Evolutionary conservation across 1,139 yeast genomes (phyloP), one percentile per base, ranked within the genome.

Genomic region (Torulaspora globosa): DNA sequence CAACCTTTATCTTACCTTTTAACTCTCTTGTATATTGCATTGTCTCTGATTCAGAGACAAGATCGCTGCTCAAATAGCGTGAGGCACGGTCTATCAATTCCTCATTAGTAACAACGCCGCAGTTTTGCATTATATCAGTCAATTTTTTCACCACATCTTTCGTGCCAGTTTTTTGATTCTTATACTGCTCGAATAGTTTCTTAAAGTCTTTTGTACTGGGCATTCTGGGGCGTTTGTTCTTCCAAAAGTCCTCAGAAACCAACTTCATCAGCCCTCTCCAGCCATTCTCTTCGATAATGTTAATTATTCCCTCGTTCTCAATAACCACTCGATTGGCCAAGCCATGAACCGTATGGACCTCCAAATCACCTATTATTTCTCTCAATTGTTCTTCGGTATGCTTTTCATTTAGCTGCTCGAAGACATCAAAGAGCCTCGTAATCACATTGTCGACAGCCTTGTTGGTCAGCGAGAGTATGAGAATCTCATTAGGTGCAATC

Each of bases 391-490:
- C 38, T 16, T 33, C 43, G 3, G 53, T 30, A 24, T 35, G 31
- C 36, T 26, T 21, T 1, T 44, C 32, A 30, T 53, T 47, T 2
- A 42, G 54, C 8, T 53, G 55, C 1, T 76, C 77, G 23, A 78
- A 53, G 0, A 70, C 48, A 0, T 51, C 51, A 0, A 48, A 35
- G 19, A 84, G 59, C 4, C 75, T 70, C 0, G 53, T 49, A 31
- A 68, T 65, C 12, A 84, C 64, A 19, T 81, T 76, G 32, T 72
- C 72, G 1, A 83, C 88, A 0, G 92, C 80, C 44, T 84, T 69
- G 55, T 83, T 84, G 0, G 94, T 83, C 75, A 84, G 73, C 4
- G 89, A 80, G 8, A 85, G 66, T 3, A 83, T 80, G 31, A 84
- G 61, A 2, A 85, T 75, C 42, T 79, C 78, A 7, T 69, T 64